phyloP scores from a whole-genome alignment of 352 stramenopile genomes.

The Globisporangium echinulatum region DNA sequence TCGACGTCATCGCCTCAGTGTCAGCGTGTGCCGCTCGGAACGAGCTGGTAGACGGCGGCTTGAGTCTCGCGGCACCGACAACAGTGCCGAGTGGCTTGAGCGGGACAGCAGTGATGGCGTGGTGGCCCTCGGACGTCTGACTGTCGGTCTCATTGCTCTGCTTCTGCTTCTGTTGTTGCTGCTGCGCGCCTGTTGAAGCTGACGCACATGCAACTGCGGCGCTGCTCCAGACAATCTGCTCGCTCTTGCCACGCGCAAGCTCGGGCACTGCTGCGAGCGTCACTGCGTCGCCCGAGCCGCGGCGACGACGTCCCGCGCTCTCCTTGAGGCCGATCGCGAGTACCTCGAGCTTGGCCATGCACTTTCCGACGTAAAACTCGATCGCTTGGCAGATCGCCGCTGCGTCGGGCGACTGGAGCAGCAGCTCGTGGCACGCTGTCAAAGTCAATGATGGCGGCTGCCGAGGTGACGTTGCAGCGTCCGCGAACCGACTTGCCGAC shows the following conservation, averaged over 20 bases:
- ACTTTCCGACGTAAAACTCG: constrained; percentile 76
- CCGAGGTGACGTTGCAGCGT: too few species aligned
- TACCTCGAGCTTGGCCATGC: constrained; percentile 69
- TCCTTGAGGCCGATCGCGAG: constrained; percentile 28
- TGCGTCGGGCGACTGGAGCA: constrained; percentile 55
- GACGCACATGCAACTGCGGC: neutral
- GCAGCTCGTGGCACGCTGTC: constrained; percentile 24
- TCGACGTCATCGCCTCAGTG: too few species aligned
- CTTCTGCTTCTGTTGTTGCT: constrained; percentile 1
- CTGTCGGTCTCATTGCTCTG: too few species aligned
- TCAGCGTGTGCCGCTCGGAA: too few species aligned
- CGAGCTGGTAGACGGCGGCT: too few species aligned
- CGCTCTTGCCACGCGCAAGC: constrained; percentile 7
- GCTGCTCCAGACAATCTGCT: constrained; percentile 3
- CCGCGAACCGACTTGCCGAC: constrained; percentile 4
- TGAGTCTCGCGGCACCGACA: too few species aligned
- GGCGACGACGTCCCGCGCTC: constrained; percentile 7
- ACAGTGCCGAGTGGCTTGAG: too few species aligned
- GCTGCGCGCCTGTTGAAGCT: too few species aligned
- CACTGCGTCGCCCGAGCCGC: neutral
- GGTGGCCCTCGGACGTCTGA: too few species aligned
- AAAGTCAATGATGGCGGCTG: too few species aligned
- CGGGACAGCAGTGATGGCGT: too few species aligned
- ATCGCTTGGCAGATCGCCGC: constrained; percentile 52
- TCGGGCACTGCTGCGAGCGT: neutral